phyloP scores from a whole-genome alignment of 2,329 filamentous ascomycete genomes.

The Xylaria sp. region DNA sequence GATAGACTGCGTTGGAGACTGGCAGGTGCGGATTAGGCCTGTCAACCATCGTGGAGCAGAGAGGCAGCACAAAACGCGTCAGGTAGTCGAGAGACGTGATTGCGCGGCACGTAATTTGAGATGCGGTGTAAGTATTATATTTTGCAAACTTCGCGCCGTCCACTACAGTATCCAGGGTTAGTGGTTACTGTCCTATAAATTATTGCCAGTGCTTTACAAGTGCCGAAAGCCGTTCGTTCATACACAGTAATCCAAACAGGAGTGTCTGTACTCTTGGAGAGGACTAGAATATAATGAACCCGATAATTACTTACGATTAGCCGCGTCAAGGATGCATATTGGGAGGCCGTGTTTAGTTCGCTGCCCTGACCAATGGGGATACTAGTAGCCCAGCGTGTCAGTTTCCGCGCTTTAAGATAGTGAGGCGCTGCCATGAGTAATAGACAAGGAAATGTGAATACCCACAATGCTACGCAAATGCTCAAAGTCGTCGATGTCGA shows the following conservation, averaged over 20 bases:
- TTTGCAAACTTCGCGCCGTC: slow-evolving; percentile 15
- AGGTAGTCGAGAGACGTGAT: slow-evolving; percentile 20
- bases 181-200: background rate
- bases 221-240: background rate
- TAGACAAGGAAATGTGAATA: background rate
- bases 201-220: background rate
- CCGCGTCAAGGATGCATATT: slow-evolving; percentile 18
- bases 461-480: slow-evolving; percentile 14
- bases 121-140: slow-evolving; percentile 1
- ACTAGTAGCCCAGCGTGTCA: slow-evolving; percentile 4
- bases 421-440: background rate
- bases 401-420: background rate
- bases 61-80: slow-evolving; percentile 21
- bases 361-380: slow-evolving; percentile 24
- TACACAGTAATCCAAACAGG: background rate
- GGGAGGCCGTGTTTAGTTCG: slow-evolving; percentile 18
- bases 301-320: background rate
- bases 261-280: background rate
- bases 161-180: slow-evolving; percentile 8
- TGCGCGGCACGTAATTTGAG: slow-evolving; percentile 11
- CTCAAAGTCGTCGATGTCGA: slow-evolving; percentile 23
- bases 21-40: slow-evolving; percentile 7
- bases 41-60: slow-evolving; percentile 16
- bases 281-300: background rate
- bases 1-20: slow-evolving; percentile 11